Evolutionary conservation across 1,284 basidiomycete species (phyloP), one percentile per base, ranked within the genome.

Genomic region (Austroboletus olivaceoglutinosus): DNA sequence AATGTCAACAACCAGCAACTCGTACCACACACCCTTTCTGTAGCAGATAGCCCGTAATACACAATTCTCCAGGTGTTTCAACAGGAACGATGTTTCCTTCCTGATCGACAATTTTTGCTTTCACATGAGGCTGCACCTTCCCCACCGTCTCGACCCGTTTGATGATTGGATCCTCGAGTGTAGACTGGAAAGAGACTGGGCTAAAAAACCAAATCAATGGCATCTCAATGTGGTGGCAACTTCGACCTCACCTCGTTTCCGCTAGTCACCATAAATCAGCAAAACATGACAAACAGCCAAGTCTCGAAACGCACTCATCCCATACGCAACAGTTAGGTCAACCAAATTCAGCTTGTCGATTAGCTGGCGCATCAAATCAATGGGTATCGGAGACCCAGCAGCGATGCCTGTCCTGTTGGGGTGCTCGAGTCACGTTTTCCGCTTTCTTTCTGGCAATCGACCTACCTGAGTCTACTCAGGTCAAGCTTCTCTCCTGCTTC

Each of bases 101-200:
- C 1, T 48, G 43, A 58, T 87, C 76, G 29, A 91, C 73, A 4
- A 93, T 61, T 63, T 89, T 92, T 3, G 90, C 91, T 59, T 76
- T 82, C 39, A 88, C 86, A 61, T 93, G 90, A 0, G 88, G 88
- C 37, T 82, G 81, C 22, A 89, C 75, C 56, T 74, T 81, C 5
- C 91, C 90, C 2, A 91, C 90, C 0, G 89, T 93, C 63, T 92
- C 87, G 13, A 89, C 83, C 3, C 89, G 83, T 62, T 86, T 87
- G 45, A 77, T 70, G 21, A 93, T 67, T 0, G 86, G 77, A 60
- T 91, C 91, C 10, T 71, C 72, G 0, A 81, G 76, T 2, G 77
- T 81, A 1, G 86, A 84, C 66, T 92, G 89, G 69, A 92, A 93
- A 0, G 89, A 85, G 2, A 92, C 89, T 0, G 90, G 90, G 53